A percentile compares a stretch with the other conserved stretches of the same genome.
phyloP scores from a whole-genome alignment of 2,329 filamentous ascomycete genomes.

The Mycocentrospora acerina region DNA sequence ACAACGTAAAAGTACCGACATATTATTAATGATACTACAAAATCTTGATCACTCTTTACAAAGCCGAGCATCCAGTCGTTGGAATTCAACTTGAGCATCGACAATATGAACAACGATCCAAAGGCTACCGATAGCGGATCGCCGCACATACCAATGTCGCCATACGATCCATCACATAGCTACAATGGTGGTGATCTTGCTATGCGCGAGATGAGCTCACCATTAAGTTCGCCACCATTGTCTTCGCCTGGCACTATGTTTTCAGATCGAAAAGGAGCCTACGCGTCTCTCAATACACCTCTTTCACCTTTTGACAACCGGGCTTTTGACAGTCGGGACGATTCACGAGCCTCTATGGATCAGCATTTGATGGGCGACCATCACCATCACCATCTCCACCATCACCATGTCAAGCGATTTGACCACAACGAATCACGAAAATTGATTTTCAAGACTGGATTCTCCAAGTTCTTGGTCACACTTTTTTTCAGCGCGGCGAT shows the following conservation, averaged over 20 bases:
- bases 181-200: slow-evolving; percentile 24
- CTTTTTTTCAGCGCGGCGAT: slow-evolving; percentile 33
- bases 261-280: slow-evolving; percentile 18
- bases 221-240: slow-evolving; percentile 14
- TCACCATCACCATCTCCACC: slow-evolving; percentile 9
- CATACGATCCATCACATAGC: slow-evolving; percentile 13
- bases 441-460: slow-evolving; percentile 28
- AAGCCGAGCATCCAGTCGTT: too few relatives aligned
- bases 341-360: too few relatives aligned
- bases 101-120: neutral
- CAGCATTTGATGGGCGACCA: slow-evolving; percentile 12
- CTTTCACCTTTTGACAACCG: slow-evolving; percentile 14
- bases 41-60: too few relatives aligned
- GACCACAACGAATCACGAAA: slow-evolving; percentile 35
- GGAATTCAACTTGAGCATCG: too few relatives aligned
- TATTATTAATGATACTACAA: too few relatives aligned
- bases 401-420: slow-evolving; percentile 27
- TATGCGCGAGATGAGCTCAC: slow-evolving; percentile 23
- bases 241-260: slow-evolving; percentile 15
- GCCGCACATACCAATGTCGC: slow-evolving; percentile 12
- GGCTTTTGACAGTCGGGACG: slow-evolving; percentile 15
- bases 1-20: too few relatives aligned
- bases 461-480: slow-evolving; percentile 28
- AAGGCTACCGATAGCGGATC: slow-evolving; percentile 3
- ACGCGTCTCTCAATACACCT: slow-evolving; percentile 18